These are phyloP conservation scores for Auricularia auricula-judae DNA, from an alignment of 768 basidiomycete species.

Conservation along the genomic window DNA sequence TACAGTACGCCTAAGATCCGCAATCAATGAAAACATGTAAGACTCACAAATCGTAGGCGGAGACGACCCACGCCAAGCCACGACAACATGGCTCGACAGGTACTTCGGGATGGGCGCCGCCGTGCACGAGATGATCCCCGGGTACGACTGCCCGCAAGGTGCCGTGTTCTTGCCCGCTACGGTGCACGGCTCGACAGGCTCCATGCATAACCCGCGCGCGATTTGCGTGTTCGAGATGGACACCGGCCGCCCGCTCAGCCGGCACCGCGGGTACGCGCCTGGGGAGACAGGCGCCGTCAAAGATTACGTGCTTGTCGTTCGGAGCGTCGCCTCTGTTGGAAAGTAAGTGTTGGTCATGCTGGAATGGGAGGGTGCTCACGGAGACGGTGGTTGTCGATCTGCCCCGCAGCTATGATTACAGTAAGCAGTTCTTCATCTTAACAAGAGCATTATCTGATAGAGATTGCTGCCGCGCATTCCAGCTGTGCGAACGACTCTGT, in stretches of 20 bases:
- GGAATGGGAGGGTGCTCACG: not conserved
- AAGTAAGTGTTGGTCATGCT: conserved; percentile 33
- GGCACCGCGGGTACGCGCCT: conserved; percentile 42
- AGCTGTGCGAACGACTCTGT: too few relatives aligned
- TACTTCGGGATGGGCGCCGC: conserved; percentile 22
- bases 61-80: conserved; percentile 48
- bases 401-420: conserved; percentile 38
- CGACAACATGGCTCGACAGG: conserved; percentile 49
- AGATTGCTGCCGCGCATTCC: not conserved
- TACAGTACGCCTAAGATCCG: conserved; percentile 28
- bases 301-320: conserved; percentile 45
- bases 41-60: conserved; percentile 29
- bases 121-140: conserved; percentile 51
- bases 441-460: conserved; percentile 4
- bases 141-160: conserved; percentile 58
- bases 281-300: conserved; percentile 53
- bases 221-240: conserved; percentile 60
- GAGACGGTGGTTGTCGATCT: not conserved
- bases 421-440: conserved; percentile 22
- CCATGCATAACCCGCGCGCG: conserved; percentile 35
- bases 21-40: not conserved
- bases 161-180: conserved; percentile 50
- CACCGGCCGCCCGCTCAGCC: conserved; percentile 41
- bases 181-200: conserved; percentile 35
- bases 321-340: conserved; percentile 50